These are phyloP conservation scores for Brassica balearica DNA, from an alignment of 441 rosid species.

Conservation along the genomic window DNA sequence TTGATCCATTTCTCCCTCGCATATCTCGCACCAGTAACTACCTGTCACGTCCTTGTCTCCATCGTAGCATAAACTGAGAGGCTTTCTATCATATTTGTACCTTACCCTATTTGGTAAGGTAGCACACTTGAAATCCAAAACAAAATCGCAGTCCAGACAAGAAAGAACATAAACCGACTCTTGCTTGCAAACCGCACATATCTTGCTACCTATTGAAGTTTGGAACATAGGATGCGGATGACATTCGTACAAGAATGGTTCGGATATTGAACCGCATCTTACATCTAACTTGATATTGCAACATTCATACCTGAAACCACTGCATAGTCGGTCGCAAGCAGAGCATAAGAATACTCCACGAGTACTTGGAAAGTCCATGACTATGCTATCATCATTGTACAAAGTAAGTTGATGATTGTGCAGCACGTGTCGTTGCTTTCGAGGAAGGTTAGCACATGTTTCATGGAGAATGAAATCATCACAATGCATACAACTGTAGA, in stretches of 20 bases:
- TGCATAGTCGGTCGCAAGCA: background rate
- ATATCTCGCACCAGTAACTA: background rate
- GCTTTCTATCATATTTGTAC: background rate
- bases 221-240: background rate
- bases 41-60: no score
- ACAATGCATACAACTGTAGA: background rate
- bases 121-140: background rate
- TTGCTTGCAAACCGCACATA: background rate
- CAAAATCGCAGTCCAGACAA: background rate
- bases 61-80: no score
- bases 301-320: background rate
- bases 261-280: background rate
- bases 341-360: background rate
- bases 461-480: background rate
- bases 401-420: background rate
- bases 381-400: background rate
- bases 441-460: conserved; percentile 1
- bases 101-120: background rate
- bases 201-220: background rate
- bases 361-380: background rate
- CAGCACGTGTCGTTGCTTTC: background rate
- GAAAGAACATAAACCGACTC: background rate
- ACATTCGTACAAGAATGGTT: background rate
- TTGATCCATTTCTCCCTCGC: background rate
- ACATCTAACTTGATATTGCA: background rate